A percentile compares a stretch with the other conserved stretches of the same genome.
Conservation (phyloP, 306 rosid species). For the Inga oerstediana region DNA sequence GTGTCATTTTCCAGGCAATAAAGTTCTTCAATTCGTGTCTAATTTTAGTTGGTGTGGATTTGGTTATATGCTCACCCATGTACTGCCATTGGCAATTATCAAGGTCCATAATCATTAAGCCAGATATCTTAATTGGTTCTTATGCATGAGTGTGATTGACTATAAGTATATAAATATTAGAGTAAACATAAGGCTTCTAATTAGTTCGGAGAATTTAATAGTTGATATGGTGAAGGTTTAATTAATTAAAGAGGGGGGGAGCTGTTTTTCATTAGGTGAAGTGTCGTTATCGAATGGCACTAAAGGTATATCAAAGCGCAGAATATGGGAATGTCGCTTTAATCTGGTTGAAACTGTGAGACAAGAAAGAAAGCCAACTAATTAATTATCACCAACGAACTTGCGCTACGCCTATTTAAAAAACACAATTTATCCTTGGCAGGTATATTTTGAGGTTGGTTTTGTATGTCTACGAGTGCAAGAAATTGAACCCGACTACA, state of each 20-base stretch:
- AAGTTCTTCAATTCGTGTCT: not conserved
- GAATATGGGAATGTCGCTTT: slow-evolving; percentile 20
- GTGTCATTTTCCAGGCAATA: not conserved
- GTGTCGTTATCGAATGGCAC: slow-evolving; percentile 39
- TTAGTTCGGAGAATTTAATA: slow-evolving; percentile 1
- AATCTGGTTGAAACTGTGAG: slow-evolving; percentile 37
- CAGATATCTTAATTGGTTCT: not conserved
- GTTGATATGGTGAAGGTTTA: not conserved
- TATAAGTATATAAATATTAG: slow-evolving; percentile 5
- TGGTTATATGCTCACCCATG: not conserved
- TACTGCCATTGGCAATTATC: not conserved
- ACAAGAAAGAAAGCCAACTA: slow-evolving; percentile 25
- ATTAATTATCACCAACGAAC: slow-evolving; percentile 35
- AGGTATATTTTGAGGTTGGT: slow-evolving; percentile 22
- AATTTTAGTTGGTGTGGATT: not conserved
- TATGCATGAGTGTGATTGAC: slow-evolving; percentile 3
- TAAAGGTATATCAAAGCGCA: slow-evolving; percentile 27
- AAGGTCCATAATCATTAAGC: slow-evolving; percentile 9
- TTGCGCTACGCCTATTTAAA: slow-evolving; percentile 25
- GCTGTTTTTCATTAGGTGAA: slow-evolving; percentile 38
- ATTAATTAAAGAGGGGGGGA: slow-evolving; percentile 9
- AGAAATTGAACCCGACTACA: slow-evolving; percentile 30
- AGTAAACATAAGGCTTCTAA: not conserved
- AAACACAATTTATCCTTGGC: not conserved
- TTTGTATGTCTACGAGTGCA: slow-evolving; percentile 27